Evolutionary conservation across 148 eudicot genomes (phyloP).

Genomic region (Arbutus unedo): DNA sequence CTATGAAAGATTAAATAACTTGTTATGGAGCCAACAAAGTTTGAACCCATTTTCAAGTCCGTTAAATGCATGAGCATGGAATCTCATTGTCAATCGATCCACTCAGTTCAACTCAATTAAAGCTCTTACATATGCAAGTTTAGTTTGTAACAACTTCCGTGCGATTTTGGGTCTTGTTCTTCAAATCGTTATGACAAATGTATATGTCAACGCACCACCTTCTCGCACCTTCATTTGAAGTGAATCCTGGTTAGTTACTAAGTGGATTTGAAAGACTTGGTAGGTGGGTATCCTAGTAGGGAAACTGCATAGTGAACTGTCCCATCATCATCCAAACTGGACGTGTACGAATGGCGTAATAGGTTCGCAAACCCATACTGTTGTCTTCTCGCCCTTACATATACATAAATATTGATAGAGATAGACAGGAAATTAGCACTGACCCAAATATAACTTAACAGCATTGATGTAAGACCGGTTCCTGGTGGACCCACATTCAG

Average conservation of each 20-base stretch:
- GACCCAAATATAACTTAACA: conserved; percentile 29
- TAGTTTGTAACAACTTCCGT: neutral
- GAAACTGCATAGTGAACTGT: no score
- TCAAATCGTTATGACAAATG: neutral
- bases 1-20: neutral
- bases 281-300: no score
- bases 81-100: neutral
- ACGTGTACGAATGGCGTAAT: no score
- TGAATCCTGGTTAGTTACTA: neutral
- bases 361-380: no score
- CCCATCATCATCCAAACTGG: no score
- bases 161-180: neutral
- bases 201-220: neutral
- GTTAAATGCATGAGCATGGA: neutral
- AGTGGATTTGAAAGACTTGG: no score
- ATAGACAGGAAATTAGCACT: neutral
- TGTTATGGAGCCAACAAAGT: neutral
- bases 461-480: conserved; percentile 30
- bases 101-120: neutral
- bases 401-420: no score
- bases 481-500: conserved; percentile 24
- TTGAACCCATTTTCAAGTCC: neutral
- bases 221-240: neutral
- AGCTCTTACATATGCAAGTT: neutral
- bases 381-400: no score